Percentiles rank a stretch among this genome's conserved stretches.
Evolutionary conservation across 2,329 filamentous ascomycete species (phyloP).

Genomic region (Cylindrodendrum hubeiense): DNA sequence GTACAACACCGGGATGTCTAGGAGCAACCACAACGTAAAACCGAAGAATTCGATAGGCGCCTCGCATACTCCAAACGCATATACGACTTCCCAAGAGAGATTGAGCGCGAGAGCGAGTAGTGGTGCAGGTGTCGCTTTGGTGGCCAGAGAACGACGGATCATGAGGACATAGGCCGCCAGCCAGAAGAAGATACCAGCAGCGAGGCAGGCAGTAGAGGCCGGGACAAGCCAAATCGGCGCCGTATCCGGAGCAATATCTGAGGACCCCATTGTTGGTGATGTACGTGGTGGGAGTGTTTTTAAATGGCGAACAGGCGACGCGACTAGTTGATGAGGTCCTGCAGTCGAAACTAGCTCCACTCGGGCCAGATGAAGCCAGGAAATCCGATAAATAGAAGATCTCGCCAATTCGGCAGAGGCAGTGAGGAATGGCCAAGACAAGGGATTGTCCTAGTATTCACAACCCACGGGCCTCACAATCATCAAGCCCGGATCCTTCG

Average conservation of each 20-base stretch:
- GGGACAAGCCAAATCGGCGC: conserved; percentile 54
- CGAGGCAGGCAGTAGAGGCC: conserved; percentile 50
- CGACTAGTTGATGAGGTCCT: neutral
- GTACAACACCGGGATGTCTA: conserved; percentile 62
- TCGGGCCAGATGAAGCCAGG: too few species aligned
- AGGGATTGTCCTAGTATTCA: too few species aligned
- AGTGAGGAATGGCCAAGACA: too few species aligned
- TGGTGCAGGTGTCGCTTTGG: conserved; percentile 63
- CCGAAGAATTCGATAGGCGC: conserved; percentile 56
- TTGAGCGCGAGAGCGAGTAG: conserved; percentile 62
- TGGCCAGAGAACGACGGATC: conserved; percentile 57
- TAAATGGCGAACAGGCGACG: too few species aligned
- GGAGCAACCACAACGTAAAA: conserved; percentile 61
- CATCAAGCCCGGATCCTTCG: too few species aligned
- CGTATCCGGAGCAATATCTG: conserved; percentile 52
- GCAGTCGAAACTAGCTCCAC: neutral
- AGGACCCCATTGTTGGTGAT: conserved; percentile 51
- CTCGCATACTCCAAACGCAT: conserved; percentile 60
- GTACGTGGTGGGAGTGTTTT: too few species aligned
- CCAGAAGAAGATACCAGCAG: conserved; percentile 55
- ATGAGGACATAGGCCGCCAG: conserved; percentile 61
- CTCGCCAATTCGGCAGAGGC: too few species aligned
- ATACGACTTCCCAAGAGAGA: conserved; percentile 65
- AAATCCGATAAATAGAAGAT: too few species aligned
- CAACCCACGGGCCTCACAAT: too few species aligned